Conservation (phyloP, 2,329 filamentous ascomycete genomes). For the Cladobotryum mycophilum region DNA sequence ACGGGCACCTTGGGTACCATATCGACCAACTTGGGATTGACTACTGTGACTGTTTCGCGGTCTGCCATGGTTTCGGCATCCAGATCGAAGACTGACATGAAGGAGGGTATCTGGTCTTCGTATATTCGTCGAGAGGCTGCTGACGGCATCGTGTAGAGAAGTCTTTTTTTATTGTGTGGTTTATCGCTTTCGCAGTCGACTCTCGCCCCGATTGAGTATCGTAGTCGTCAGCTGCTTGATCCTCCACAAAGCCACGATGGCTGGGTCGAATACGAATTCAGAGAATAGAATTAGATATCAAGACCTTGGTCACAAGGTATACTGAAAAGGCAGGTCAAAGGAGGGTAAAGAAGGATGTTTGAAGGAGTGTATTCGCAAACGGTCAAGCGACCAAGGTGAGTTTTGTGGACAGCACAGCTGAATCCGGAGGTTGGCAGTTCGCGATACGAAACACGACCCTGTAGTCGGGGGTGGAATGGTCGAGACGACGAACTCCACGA, state of each 20-base stretch:
- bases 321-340: conserved; percentile 13
- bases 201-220: conserved; percentile 18
- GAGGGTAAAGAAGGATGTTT: conserved; percentile 8
- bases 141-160: conserved; percentile 49
- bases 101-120: conserved; percentile 67
- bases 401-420: conserved; percentile 46
- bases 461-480: conserved; percentile 14
- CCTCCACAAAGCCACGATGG: not conserved
- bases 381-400: conserved; percentile 12
- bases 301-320: conserved; percentile 12
- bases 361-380: conserved; percentile 17
- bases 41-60: conserved; percentile 46
- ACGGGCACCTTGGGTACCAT: conserved; percentile 38
- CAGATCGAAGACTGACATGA: conserved; percentile 69
- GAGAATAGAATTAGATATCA: not conserved
- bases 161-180: not conserved
- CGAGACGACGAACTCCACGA: conserved; percentile 5
- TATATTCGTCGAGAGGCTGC: conserved; percentile 52
- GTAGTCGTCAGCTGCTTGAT: not conserved
- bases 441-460: conserved; percentile 12
- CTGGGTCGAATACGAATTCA: not conserved
- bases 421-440: conserved; percentile 33
- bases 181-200: conserved; percentile 1
- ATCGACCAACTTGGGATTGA: conserved; percentile 47
- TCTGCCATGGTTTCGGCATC: conserved; percentile 51